Conservation (phyloP, 164 flowering plant genomes). For the Magnolia sinica region DNA sequence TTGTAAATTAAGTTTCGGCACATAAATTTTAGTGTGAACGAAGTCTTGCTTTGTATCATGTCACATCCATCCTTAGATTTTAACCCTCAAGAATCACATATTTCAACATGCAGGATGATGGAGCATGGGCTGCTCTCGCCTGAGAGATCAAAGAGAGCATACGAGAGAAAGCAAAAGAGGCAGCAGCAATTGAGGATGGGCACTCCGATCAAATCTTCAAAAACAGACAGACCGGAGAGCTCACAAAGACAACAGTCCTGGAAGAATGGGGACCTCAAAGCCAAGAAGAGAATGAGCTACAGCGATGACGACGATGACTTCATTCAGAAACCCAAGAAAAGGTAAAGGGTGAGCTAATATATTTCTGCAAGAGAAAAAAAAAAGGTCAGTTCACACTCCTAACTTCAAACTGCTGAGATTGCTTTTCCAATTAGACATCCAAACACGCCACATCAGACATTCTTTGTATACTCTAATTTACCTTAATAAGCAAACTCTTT, state of each 20-base stretch:
- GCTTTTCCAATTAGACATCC: background rate
- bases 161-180: conserved; percentile 76
- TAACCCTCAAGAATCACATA: background rate
- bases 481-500: background rate
- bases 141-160: conserved; percentile 74
- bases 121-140: conserved; percentile 94
- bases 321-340: conserved; percentile 56
- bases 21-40: no score
- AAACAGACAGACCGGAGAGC: conserved; percentile 51
- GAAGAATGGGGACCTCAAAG: conserved; percentile 59
- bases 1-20: no score
- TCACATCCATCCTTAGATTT: no score
- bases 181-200: conserved; percentile 74
- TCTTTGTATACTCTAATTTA: conserved; percentile 7
- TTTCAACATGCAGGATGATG: conserved; percentile 72
- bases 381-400: background rate
- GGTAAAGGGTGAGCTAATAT: conserved; percentile 40
- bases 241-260: conserved; percentile 46
- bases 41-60: no score
- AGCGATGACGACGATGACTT: conserved; percentile 54
- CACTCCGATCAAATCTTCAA: conserved; percentile 63
- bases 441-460: background rate
- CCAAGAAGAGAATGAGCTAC: conserved; percentile 53
- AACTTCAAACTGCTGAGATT: background rate
- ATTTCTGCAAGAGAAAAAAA: background rate